These are phyloP conservation scores for Thalassiosira mediterranea DNA, from an alignment of 352 stramenopile genomes.

Conservation along the genomic window DNA sequence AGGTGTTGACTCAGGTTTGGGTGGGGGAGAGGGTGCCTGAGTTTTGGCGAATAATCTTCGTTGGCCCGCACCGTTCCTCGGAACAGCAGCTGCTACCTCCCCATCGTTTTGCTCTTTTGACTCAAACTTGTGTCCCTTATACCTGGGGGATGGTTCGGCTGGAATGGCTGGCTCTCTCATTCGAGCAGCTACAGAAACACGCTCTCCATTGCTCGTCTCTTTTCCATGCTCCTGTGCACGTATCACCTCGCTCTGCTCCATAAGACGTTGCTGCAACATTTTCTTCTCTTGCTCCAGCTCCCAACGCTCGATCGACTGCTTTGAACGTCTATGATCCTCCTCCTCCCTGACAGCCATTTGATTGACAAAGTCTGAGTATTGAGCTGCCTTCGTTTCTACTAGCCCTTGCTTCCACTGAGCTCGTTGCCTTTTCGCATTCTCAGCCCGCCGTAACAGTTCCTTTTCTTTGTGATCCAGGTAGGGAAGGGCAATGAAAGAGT, in stretches of 20 bases:
- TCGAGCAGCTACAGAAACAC: background rate
- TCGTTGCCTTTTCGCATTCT: constrained; percentile 28
- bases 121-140: no score
- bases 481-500: constrained; percentile 56
- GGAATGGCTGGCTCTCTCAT: background rate
- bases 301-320: constrained; percentile 20
- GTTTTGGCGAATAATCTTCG: constrained; percentile 25
- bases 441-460: constrained; percentile 31
- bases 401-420: constrained; percentile 23
- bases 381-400: constrained; percentile 21
- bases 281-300: constrained; percentile 41
- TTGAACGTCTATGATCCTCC: constrained; percentile 3
- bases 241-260: constrained; percentile 20
- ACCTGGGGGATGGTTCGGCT: no score
- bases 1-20: constrained; percentile 4
- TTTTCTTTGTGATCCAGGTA: constrained; percentile 47
- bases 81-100: no score
- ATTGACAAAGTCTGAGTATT: constrained; percentile 22
- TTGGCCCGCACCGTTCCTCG: background rate
- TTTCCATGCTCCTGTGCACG: constrained; percentile 1
- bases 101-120: no score
- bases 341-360: constrained; percentile 4
- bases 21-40: background rate
- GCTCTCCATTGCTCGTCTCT: background rate
- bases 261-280: constrained; percentile 10